Base-by-base conservation (phyloP, 177 flowering plant species). In the Vitis hybrid region DNA sequence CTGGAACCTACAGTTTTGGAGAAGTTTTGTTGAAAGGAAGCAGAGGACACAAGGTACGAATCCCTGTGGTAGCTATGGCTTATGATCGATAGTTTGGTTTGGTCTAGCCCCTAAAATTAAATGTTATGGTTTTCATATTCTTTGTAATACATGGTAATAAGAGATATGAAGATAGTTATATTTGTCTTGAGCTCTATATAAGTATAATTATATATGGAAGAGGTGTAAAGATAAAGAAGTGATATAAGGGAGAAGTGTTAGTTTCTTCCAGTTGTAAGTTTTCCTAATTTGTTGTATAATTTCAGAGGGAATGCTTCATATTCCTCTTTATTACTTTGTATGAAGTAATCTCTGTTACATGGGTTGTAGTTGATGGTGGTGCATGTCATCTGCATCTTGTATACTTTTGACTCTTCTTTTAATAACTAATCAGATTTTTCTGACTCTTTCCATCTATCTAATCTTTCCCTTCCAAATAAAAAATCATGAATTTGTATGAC, bases 41-140 rank as follows among this genome's bases (percentile, higher is more conserved):
- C 75, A 73, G 92, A 74, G 96, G 99, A 62, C 99, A 95, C 81
- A 91, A 85, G 80, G 99, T 93, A 52, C 81, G 89, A 73, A 86
- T 95, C 72, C 99, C 98, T 7, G 98, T 95, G 3, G 93, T 89
- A 15, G 99, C 90, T 14, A 90, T 93, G 96, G 99, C 89, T 60
- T 89, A 88, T 76, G 59, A 83, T 65, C 79, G 89, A 65, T 85
- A 85, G 73, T 56, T 19, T 22, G 64, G 75, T n/a, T 58, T 31
- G 22, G 52, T 31, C 31, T 39, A 53, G 18, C 3, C 60, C 45
- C 11, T 31, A 65, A 61, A 68, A 39, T 64, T 22, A 66, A 55
- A 51, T 8, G 70, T 60, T 58, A 65, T 71, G 74, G 67, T 75
- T 73, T 70, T 70, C 65, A 64, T 77, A 80, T 81, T 80, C 85